Conservation (phyloP, 2,329 filamentous ascomycete species). For the Arthrobotrys pseudoclavata region DNA sequence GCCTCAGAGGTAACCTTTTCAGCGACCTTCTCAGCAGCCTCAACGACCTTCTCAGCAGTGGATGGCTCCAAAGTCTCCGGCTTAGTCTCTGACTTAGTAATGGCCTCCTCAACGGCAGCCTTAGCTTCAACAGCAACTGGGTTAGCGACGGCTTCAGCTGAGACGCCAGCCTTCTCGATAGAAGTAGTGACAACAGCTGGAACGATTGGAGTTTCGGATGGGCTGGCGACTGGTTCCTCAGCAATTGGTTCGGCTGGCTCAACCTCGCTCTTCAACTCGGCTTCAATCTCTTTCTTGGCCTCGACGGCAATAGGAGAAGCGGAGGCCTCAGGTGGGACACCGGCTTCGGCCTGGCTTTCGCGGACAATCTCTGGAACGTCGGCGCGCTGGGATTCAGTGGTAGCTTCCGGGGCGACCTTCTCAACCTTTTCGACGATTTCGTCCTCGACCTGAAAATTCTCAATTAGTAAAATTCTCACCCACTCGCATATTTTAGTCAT, state of each 20-base stretch:
- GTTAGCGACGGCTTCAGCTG: slow-evolving; percentile 79
- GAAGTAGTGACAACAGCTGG: slow-evolving; percentile 73
- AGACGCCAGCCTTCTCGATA: slow-evolving; percentile 72
- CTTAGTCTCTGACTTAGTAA: slow-evolving; percentile 43
- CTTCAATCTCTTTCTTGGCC: slow-evolving; percentile 79
- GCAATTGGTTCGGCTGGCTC: slow-evolving; percentile 50
- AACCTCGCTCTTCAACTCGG: slow-evolving; percentile 78
- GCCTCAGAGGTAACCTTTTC: slow-evolving; percentile 35
- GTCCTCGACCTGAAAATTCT: slow-evolving; percentile 52
- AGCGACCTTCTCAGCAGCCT: slow-evolving; percentile 19
- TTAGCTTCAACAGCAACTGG: slow-evolving; percentile 80
- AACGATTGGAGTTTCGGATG: slow-evolving; percentile 67
- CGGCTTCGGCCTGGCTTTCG: slow-evolving; percentile 78
- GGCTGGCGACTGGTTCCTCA: slow-evolving; percentile 32
- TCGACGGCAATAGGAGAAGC: slow-evolving; percentile 75
- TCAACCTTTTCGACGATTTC: slow-evolving; percentile 44
- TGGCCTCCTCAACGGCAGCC: slow-evolving; percentile 74
- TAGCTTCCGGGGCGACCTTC: slow-evolving; percentile 40
- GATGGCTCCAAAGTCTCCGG: slow-evolving; percentile 44
- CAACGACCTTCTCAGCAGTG: slow-evolving; percentile 3
- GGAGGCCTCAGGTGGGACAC: slow-evolving; percentile 77
- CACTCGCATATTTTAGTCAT: background rate
- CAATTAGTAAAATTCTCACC: slow-evolving; percentile 13
- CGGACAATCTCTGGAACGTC: slow-evolving; percentile 75
- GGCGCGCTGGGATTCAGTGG: slow-evolving; percentile 49